phyloP scores from a whole-genome alignment of 805 yeast genomes.

The Yamadazyma ubonensis region DNA sequence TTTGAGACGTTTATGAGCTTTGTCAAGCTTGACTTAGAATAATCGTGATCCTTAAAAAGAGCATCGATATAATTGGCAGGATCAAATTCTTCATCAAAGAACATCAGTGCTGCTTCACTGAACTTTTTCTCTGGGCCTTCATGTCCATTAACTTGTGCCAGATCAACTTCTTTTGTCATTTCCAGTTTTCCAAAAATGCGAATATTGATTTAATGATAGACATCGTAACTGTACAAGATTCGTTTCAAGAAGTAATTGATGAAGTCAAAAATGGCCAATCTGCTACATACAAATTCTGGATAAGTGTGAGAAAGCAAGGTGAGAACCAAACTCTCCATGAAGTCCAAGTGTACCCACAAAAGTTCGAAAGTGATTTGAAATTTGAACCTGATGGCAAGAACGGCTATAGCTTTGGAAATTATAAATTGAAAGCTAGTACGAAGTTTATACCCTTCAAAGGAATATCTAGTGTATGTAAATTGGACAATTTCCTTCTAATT shows the following conservation, averaged over 20 bases:
- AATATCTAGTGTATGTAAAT: slow-evolving; percentile 8
- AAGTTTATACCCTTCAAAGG: slow-evolving; percentile 6
- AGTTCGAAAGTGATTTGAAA: slow-evolving; percentile 3
- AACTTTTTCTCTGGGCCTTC: background rate
- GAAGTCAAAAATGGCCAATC: slow-evolving; percentile 30
- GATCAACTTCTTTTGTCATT: background rate
- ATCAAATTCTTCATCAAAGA: slow-evolving; percentile 64
- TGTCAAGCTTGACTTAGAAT: slow-evolving; percentile 25
- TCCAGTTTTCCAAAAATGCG: background rate
- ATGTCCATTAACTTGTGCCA: background rate
- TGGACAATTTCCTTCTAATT: slow-evolving; percentile 12
- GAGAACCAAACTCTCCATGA: slow-evolving; percentile 15
- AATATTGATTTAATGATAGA: slow-evolving; percentile 14
- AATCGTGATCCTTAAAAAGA: slow-evolving; percentile 37
- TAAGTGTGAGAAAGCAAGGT: slow-evolving; percentile 30
- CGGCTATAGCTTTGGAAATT: slow-evolving; percentile 2
- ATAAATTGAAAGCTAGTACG: slow-evolving; percentile 7
- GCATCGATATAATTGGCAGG: slow-evolving; percentile 68
- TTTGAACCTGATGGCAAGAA: background rate
- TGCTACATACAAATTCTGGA: slow-evolving; percentile 41
- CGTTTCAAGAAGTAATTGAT: slow-evolving; percentile 42
- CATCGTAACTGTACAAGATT: slow-evolving; percentile 41
- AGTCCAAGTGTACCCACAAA: slow-evolving; percentile 1
- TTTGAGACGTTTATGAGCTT: slow-evolving; percentile 49
- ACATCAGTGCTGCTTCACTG: slow-evolving; percentile 56